Conservation (phyloP, 352 stramenopile species). For the Phytophthora pluvialis region DNA sequence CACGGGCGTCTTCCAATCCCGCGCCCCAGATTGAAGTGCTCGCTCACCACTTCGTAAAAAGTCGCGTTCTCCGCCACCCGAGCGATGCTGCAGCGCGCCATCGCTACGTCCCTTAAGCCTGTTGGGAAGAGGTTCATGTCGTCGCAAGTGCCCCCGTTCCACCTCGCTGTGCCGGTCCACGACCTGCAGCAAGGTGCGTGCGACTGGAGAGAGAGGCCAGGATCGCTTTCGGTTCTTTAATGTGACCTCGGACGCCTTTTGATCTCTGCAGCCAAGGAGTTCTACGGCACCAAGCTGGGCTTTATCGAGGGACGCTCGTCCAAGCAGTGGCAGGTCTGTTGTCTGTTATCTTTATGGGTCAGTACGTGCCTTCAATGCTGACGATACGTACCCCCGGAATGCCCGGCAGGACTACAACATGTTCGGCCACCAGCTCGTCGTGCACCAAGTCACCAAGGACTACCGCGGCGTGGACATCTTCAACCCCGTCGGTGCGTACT, state of each 20-base stretch:
- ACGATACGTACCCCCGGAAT: conserved; percentile 16
- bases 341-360: not conserved
- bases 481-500: conserved; percentile 92
- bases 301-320: conserved; percentile 93
- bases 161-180: conserved; percentile 96
- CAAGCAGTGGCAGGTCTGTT: conserved; percentile 91
- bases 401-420: conserved; percentile 91
- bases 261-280: conserved; percentile 79
- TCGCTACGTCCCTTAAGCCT: conserved; percentile 22
- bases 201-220: conserved; percentile 6
- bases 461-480: conserved; percentile 95
- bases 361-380: not conserved
- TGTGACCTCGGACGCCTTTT: not conserved
- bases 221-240: not conserved
- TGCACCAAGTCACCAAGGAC: conserved; percentile 92
- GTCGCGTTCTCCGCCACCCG: conserved; percentile 2
- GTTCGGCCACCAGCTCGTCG: conserved; percentile 87
- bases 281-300: conserved; percentile 93
- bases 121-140: conserved; percentile 35
- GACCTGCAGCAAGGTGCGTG: conserved; percentile 83
- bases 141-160: conserved; percentile 74
- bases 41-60: conserved; percentile 13
- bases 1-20: conserved; percentile 20
- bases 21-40: conserved; percentile 10
- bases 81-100: conserved; percentile 36